Conservation (phyloP, 2,329 filamentous ascomycete genomes). For the Aureobasidium sp. region DNA sequence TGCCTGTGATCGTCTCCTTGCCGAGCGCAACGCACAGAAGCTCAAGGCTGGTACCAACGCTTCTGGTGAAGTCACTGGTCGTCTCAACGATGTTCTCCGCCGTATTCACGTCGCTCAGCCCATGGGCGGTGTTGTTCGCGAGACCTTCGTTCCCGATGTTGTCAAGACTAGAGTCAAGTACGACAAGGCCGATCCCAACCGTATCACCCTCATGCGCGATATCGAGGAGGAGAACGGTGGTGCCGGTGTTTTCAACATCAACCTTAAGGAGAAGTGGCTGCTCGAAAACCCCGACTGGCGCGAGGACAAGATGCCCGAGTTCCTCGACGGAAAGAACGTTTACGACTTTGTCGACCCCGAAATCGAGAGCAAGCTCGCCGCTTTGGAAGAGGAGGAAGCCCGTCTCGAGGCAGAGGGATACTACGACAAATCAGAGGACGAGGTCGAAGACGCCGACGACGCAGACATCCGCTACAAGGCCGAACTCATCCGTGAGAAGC, state of each 20-base stretch:
- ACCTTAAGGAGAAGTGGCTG: slow-evolving; percentile 79
- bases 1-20: slow-evolving; percentile 85
- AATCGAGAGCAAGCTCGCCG: slow-evolving; percentile 85
- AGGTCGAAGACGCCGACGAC: slow-evolving; percentile 81
- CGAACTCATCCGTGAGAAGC: slow-evolving; percentile 91
- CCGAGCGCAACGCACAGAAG: slow-evolving; percentile 90
- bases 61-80: slow-evolving; percentile 65
- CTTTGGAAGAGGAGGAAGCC: slow-evolving; percentile 92
- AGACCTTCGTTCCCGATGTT: slow-evolving; percentile 83
- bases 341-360: slow-evolving; percentile 97
- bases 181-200: slow-evolving; percentile 80
- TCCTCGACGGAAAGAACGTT: slow-evolving; percentile 93
- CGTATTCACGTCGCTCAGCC: slow-evolving; percentile 97
- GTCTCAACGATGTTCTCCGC: slow-evolving; percentile 82
- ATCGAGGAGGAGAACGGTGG: slow-evolving; percentile 88
- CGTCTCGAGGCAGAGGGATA: slow-evolving; percentile 83
- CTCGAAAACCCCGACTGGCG: slow-evolving; percentile 91
- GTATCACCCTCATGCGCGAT: slow-evolving; percentile 73
- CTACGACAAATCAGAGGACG: slow-evolving; percentile 67
- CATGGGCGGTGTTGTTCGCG: slow-evolving; percentile 67
- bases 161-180: slow-evolving; percentile 78
- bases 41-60: slow-evolving; percentile 80
- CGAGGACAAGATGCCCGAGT: slow-evolving; percentile 88
- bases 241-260: slow-evolving; percentile 91
- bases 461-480: slow-evolving; percentile 86